phyloP scores from a whole-genome alignment of 2,329 filamentous ascomycete species.

The Colletotrichum viniferum region DNA sequence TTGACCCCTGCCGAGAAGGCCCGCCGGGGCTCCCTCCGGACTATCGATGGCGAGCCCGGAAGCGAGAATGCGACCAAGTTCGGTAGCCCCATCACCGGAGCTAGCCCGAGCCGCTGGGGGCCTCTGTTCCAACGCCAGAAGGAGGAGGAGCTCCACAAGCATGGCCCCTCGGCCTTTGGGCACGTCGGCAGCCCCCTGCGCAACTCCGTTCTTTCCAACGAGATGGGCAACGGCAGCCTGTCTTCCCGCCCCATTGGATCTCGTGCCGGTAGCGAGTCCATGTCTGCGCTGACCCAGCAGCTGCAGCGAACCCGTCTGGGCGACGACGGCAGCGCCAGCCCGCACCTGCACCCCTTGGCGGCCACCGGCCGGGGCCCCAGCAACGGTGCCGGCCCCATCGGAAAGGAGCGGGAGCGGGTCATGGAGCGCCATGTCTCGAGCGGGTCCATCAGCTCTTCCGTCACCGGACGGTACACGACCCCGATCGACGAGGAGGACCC shows the following conservation, averaged over 20 bases:
- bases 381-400: conserved; percentile 40
- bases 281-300: conserved; percentile 66
- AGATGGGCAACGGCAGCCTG: conserved; percentile 44
- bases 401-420: conserved; percentile 41
- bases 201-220: conserved; percentile 64
- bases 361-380: conserved; percentile 45
- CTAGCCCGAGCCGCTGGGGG: conserved; percentile 66
- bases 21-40: conserved; percentile 63
- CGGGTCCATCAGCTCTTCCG: conserved; percentile 59
- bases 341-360: conserved; percentile 55
- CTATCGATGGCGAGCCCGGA: conserved; percentile 55
- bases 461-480: conserved; percentile 63
- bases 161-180: conserved; percentile 62
- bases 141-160: conserved; percentile 54
- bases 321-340: conserved; percentile 50
- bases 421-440: conserved; percentile 65
- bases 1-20: conserved; percentile 72
- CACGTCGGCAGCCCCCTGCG: conserved; percentile 70
- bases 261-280: conserved; percentile 52
- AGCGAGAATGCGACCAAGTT: conserved; percentile 59
- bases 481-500: conserved; percentile 70
- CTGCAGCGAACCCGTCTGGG: conserved; percentile 63
- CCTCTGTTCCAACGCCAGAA: conserved; percentile 64
- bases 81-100: conserved; percentile 61
- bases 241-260: conserved; percentile 44